Evolutionary conservation across 345 rosid genomes (phyloP).

Genomic region (Rhizophora mangle): DNA sequence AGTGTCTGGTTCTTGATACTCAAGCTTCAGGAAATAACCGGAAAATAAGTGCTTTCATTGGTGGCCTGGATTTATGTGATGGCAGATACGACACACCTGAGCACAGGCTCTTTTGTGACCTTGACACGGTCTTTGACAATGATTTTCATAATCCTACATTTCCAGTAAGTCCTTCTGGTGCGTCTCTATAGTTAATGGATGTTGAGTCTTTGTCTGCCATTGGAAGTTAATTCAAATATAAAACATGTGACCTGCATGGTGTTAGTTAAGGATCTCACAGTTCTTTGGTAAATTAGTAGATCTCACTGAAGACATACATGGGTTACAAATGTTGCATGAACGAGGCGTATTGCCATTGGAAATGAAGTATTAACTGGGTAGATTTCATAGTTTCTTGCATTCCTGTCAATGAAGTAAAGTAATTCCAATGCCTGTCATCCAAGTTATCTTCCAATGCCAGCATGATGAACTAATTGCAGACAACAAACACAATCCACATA

Average conservation of each 20-base stretch:
- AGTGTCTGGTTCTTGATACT: slow-evolving; percentile 59
- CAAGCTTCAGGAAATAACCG: slow-evolving; percentile 54
- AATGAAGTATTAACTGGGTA: not conserved
- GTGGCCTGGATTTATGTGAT: slow-evolving; percentile 67
- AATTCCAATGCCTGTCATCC: not conserved
- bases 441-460: too few species aligned
- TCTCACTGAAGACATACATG: too few species aligned
- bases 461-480: not conserved
- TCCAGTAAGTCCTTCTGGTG: slow-evolving; percentile 35
- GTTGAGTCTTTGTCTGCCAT: not conserved
- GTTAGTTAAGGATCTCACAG: too few species aligned
- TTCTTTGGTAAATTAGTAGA: too few species aligned
- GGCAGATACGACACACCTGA: slow-evolving; percentile 83
- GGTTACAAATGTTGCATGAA: too few species aligned
- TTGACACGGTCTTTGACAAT: slow-evolving; percentile 45
- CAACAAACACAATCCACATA: not conserved
- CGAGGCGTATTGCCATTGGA: not conserved
- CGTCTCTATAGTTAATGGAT: not conserved
- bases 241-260: too few species aligned
- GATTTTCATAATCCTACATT: slow-evolving; percentile 69
- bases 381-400: not conserved
- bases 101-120: slow-evolving; percentile 52
- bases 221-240: not conserved
- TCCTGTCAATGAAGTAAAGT: not conserved
- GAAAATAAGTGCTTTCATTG: slow-evolving; percentile 63